These are phyloP conservation scores for Mayamaea pseudoterrestris DNA, from an alignment of 108 stramenopile genomes.

Conservation along the genomic window DNA sequence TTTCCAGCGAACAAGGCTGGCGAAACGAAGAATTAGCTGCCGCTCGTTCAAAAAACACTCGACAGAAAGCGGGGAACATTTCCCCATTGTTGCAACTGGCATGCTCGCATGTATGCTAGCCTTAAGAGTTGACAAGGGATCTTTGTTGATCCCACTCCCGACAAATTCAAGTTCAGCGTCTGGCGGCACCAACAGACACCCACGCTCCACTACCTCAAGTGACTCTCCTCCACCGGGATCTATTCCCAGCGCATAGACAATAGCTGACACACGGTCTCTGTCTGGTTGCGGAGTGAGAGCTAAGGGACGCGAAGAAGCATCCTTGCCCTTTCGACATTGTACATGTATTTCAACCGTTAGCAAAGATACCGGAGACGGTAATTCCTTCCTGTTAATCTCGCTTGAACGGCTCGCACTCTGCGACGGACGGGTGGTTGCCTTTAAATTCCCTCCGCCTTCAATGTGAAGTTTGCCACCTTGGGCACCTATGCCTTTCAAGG, in stretches of 20 bases:
- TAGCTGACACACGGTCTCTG: slow-evolving; percentile 55
- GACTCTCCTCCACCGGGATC: slow-evolving; percentile 80
- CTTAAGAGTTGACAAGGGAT: slow-evolving; percentile 2
- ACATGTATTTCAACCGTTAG: slow-evolving; percentile 82
- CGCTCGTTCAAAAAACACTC: slow-evolving; percentile 47
- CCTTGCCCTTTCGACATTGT: slow-evolving; percentile 62
- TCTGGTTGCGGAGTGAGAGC: slow-evolving; percentile 66
- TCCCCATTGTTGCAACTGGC: slow-evolving; percentile 30
- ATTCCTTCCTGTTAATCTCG: background rate
- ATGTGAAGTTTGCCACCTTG: slow-evolving; percentile 68
- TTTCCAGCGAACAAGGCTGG: slow-evolving; percentile 51
- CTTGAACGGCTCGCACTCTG: slow-evolving; percentile 8
- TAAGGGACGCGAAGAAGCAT: slow-evolving; percentile 56
- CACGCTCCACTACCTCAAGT: slow-evolving; percentile 54
- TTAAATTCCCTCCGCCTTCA: slow-evolving; percentile 65
- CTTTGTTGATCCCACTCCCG: slow-evolving; percentile 1
- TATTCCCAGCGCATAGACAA: slow-evolving; percentile 48
- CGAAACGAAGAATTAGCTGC: slow-evolving; percentile 44
- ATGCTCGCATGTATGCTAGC: slow-evolving; percentile 14
- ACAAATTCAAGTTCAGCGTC: slow-evolving; percentile 21
- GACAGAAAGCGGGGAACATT: slow-evolving; percentile 22
- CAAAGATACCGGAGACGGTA: slow-evolving; percentile 54
- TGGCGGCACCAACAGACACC: slow-evolving; percentile 43
- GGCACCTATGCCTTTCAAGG: slow-evolving; percentile 59
- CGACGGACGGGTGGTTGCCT: slow-evolving; percentile 43